A percentile compares a stretch with the other conserved stretches of the same genome.
phyloP scores from a whole-genome alignment of 2,329 filamentous ascomycete genomes.

The Ceratocystis eucalypticola region DNA sequence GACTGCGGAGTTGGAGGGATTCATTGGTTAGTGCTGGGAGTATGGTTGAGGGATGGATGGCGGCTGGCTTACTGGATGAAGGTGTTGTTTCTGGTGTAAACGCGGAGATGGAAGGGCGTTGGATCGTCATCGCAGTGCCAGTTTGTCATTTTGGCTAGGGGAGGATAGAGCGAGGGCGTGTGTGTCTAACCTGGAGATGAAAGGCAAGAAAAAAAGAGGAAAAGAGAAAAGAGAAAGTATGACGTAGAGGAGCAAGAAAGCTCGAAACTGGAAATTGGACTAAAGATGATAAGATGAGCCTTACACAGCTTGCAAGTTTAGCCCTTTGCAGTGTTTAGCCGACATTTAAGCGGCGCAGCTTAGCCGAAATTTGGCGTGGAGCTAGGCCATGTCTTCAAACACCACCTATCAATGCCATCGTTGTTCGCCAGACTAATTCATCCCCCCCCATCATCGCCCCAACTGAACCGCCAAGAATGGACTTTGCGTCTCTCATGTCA shows the following conservation, averaged over 20 bases:
- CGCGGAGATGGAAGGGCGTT: constrained; percentile 69
- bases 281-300: too few relatives aligned
- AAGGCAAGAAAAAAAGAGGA: too few relatives aligned
- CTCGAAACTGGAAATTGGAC: too few relatives aligned
- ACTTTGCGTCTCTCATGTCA: constrained; percentile 88
- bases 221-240: neutral
- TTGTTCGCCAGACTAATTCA: neutral
- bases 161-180: too few relatives aligned
- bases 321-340: neutral
- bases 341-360: constrained; percentile 7
- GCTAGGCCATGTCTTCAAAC: too few relatives aligned
- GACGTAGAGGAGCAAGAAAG: neutral
- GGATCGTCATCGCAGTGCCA: constrained; percentile 28
- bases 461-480: constrained; percentile 46
- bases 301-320: neutral
- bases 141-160: constrained; percentile 21
- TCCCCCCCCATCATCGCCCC: neutral
- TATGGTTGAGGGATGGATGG: neutral
- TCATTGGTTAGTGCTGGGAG: neutral
- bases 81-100: constrained; percentile 64
- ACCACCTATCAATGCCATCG: neutral
- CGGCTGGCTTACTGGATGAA: constrained; percentile 50
- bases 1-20: constrained; percentile 31
- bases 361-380: too few relatives aligned
- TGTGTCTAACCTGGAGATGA: too few relatives aligned